Base-by-base conservation (phyloP, 805 yeast genomes). In the Wickerhamomyces ciferrii region DNA sequence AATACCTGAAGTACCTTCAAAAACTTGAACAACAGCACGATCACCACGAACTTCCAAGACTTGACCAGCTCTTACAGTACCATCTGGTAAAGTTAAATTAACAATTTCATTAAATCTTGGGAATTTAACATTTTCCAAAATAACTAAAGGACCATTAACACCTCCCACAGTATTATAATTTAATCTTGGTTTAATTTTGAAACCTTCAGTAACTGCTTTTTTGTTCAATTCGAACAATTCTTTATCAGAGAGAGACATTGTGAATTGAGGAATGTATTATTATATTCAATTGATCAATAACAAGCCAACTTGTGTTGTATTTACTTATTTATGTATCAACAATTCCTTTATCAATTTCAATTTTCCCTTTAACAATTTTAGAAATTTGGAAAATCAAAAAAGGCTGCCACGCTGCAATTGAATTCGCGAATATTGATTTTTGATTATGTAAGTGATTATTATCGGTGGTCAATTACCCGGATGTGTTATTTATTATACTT, bases 1-100 rank as follows among this genome's bases (percentile, higher is more conserved):
- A 59, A 94, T 88, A 62, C 99, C 99, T 5, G 97, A 85, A 44
- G 99, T 94, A 63, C 99, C 99, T 74, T 94, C 98, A 65, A 94
- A 94, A 43, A 94, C 99, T 78, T 94, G 99, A 44, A 94, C 99
- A 68, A 94, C 82, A 46, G 99, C 99, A 66, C 94, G 85, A 61
- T 87, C 82, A 52, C 99, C 99, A 71, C 95, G 85, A 49, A 95
- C 98, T 72, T 94, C 99, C 63, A 94, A 79, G 21, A 94, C 99
- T 71, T 94, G 98, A 62, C 99, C 99, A 48, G 96, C 96, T 71
- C 99, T 87, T 43, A 75, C 72, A 19, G 94, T 70, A 11, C 99
- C 99, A 66, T 95, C 99, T 42, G 99, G 99, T 50, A 94, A 76
- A 11, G 99, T 95, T 62, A 94, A 78, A 69, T 91, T 87, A 62